Percentiles rank a stretch among this genome's conserved stretches.
phyloP scores from a whole-genome alignment of 768 basidiomycete species.

The Pleurotus eryngii region DNA sequence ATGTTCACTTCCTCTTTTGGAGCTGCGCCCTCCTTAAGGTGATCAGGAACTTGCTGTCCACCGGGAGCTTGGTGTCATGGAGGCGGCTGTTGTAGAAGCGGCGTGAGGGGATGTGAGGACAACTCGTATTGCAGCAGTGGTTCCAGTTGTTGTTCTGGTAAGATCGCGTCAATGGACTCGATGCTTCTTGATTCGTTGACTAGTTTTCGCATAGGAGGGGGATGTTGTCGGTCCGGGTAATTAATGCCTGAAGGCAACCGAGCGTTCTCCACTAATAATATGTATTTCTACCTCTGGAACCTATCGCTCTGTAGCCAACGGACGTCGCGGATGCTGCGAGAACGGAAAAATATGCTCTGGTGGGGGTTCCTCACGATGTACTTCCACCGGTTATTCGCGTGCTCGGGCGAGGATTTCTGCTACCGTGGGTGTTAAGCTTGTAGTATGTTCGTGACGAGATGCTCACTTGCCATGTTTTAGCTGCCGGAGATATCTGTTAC shows the following conservation, averaged over 20 bases:
- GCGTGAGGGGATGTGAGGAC: background rate
- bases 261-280: background rate
- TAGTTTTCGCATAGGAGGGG: background rate
- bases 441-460: too few species aligned
- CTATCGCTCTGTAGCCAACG: background rate
- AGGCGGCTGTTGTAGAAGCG: background rate
- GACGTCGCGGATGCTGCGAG: conserved; percentile 1
- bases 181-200: too few species aligned
- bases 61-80: background rate
- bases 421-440: background rate
- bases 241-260: background rate
- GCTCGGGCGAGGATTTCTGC: conserved; percentile 2
- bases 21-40: background rate
- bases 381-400: background rate
- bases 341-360: conserved; percentile 3
- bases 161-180: background rate
- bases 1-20: background rate
- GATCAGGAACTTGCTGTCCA: background rate
- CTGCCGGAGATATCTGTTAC: conserved; percentile 2
- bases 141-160: background rate
- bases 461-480: background rate
- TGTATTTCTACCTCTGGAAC: background rate
- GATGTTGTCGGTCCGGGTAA: background rate
- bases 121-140: background rate
- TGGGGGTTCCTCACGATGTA: background rate